Evolutionary conservation across 257 asterid genomes (phyloP), one percentile per base, ranked within the genome.

Genomic region (Gentiana dahurica): DNA sequence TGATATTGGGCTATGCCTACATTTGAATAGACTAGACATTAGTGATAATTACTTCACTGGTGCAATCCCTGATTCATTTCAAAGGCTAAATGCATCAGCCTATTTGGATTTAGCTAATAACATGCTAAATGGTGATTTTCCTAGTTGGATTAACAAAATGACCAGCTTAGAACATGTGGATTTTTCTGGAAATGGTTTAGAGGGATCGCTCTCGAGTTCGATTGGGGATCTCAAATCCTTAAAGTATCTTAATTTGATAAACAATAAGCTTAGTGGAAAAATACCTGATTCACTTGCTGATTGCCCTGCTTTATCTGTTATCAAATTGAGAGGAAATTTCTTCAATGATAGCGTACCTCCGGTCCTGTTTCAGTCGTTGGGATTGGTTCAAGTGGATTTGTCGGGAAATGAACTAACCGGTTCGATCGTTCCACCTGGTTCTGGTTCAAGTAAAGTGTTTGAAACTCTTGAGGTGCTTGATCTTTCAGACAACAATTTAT

Each of bases 1-100:
- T 43, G 97, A 92, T 60, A 77, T 88, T 56, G 95, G 99, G 8
- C 55, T 68, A 0, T 85, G 95, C 49, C 95, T 87, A 8, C 97
- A 92, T 62, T 46, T 92, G 53, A 75, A 12, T 15, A 64, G 35
- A 8, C 5, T 92, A 34, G 97, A 92, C 59, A 50, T 82, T 3
- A 69, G 89, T 72, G 36, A 57, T 34, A 92, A 92, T 66, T 59
- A 49, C 9, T 69, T 92, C 36, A 66, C 80, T 0, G 94, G 87
- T 9, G 49, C 15, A 24, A 38, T 83, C 36, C 93, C 98, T 2
- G 71, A 57, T 15, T 79, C 95, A 12, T 37, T 88, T 35, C 85
- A 77, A 47, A 67, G 41, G 70, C 78, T 85, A 4, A 75, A 65
- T 2, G 64, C 60, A 10, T 79, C 88, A 49, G 53, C 15, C 1